These are phyloP conservation scores for Macrophomina phaseolina DNA, from an alignment of 2,329 filamentous ascomycete species.

Conservation along the genomic window DNA sequence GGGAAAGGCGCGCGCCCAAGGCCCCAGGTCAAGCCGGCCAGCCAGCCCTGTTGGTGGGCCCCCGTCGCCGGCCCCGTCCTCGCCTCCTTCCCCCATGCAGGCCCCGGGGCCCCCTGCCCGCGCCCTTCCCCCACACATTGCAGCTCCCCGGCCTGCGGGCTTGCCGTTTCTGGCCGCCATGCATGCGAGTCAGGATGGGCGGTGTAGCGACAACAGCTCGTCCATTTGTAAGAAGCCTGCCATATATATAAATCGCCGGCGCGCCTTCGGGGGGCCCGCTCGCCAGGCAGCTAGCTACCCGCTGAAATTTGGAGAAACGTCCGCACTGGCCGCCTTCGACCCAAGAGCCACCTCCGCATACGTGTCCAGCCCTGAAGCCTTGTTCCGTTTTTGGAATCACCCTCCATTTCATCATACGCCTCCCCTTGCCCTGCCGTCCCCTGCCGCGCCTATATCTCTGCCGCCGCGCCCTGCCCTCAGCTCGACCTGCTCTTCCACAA, in stretches of 20 bases:
- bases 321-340: neutral
- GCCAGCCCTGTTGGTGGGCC: neutral
- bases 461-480: neutral
- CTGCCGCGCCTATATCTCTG: neutral
- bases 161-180: slow-evolving; percentile 19
- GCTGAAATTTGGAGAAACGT: slow-evolving; percentile 17
- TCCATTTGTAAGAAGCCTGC: neutral
- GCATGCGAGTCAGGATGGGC: slow-evolving; percentile 20
- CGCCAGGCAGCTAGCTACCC: neutral
- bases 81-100: neutral
- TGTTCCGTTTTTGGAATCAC: slow-evolving; percentile 6
- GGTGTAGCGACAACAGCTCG: slow-evolving; percentile 8
- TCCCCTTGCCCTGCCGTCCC: neutral
- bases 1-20: neutral
- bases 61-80: neutral
- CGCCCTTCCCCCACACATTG: slow-evolving; percentile 10
- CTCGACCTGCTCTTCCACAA: neutral
- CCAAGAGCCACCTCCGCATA: slow-evolving; percentile 18
- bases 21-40: neutral
- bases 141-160: neutral
- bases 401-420: slow-evolving; percentile 3
- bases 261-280: slow-evolving; percentile 15
- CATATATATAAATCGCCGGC: slow-evolving; percentile 18
- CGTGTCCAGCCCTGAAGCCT: slow-evolving; percentile 9
- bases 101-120: neutral